Conservation (phyloP, 73 alveolate genomes). For the Paramecium primaurelia region DNA sequence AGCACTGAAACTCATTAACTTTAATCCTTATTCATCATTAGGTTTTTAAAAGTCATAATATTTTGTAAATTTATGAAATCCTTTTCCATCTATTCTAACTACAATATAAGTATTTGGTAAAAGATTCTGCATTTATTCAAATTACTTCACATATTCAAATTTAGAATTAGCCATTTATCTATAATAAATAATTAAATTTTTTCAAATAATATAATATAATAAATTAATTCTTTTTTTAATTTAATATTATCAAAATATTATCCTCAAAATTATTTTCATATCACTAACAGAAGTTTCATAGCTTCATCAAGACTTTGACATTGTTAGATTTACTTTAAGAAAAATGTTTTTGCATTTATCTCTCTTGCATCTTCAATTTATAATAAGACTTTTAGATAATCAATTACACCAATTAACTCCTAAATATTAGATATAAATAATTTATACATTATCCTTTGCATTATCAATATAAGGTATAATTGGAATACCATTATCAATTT, state of each 20-base stretch:
- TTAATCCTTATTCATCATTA: constrained; percentile 85
- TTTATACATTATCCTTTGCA: constrained; percentile 67
- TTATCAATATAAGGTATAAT: constrained; percentile 86
- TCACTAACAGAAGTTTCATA: background rate
- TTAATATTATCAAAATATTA: background rate
- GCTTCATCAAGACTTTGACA: constrained; percentile 2
- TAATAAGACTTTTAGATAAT: background rate
- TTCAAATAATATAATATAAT: constrained; percentile 6
- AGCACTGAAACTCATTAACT: constrained; percentile 78
- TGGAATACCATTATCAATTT: constrained; percentile 88
- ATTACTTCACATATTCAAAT: constrained; percentile 95
- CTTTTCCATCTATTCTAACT: constrained; percentile 95
- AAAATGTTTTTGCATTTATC: background rate
- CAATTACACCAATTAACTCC: background rate
- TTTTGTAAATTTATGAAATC: constrained; percentile 89
- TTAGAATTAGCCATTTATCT: constrained; percentile 69
- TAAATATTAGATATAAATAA: background rate
- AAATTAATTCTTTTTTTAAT: background rate
- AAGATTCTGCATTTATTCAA: constrained; percentile 78
- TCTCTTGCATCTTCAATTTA: background rate
- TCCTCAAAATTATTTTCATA: background rate
- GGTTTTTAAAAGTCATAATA: constrained; percentile 93
- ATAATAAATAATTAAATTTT: too few species aligned
- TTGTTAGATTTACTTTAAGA: background rate
- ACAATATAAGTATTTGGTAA: constrained; percentile 63